phyloP scores from a whole-genome alignment of 2,329 filamentous ascomycete genomes.

The Lithohypha guttulata region DNA sequence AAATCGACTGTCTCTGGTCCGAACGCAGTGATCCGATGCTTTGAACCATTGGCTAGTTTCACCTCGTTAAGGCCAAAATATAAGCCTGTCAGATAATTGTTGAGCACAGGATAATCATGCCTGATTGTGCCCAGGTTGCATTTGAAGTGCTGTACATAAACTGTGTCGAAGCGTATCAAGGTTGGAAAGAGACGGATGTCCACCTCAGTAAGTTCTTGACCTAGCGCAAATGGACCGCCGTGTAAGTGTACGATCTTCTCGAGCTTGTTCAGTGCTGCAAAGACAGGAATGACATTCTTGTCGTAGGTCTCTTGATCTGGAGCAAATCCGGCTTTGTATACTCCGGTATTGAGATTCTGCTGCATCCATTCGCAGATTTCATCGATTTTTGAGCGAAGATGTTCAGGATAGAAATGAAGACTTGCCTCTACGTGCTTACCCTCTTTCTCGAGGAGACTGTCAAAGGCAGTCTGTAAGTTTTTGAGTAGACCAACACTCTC shows the following conservation, averaged over 20 bases:
- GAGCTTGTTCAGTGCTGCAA: conserved; percentile 49
- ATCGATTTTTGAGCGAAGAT: conserved; percentile 42
- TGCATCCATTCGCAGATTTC: conserved; percentile 44
- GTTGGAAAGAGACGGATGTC: conserved; percentile 50
- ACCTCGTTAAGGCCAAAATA: conserved; percentile 42
- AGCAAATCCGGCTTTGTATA: conserved; percentile 54
- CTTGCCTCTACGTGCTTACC: conserved; percentile 25
- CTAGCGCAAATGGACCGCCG: conserved; percentile 47
- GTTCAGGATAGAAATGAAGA: conserved; percentile 44
- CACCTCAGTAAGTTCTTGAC: conserved; percentile 46
- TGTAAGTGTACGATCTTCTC: conserved; percentile 39
- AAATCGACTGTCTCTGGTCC: conserved; percentile 49
- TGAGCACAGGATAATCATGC: conserved; percentile 48
- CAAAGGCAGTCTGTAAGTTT: conserved; percentile 48
- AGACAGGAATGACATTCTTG: conserved; percentile 43
- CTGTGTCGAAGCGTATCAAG: conserved; percentile 48
- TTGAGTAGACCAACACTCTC: conserved; percentile 49
- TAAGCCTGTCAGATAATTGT: conserved; percentile 50
- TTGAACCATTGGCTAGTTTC: conserved; percentile 33
- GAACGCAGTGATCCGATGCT: conserved; percentile 10
- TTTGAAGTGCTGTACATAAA: conserved; percentile 58
- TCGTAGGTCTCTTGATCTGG: conserved; percentile 46
- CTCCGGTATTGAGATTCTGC: conserved; percentile 46
- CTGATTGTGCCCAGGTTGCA: conserved; percentile 52
- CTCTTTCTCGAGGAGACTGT: conserved; percentile 34